These are phyloP conservation scores for Skeletonema menzelii DNA, from an alignment of 108 stramenopile species.

Conservation along the genomic window DNA sequence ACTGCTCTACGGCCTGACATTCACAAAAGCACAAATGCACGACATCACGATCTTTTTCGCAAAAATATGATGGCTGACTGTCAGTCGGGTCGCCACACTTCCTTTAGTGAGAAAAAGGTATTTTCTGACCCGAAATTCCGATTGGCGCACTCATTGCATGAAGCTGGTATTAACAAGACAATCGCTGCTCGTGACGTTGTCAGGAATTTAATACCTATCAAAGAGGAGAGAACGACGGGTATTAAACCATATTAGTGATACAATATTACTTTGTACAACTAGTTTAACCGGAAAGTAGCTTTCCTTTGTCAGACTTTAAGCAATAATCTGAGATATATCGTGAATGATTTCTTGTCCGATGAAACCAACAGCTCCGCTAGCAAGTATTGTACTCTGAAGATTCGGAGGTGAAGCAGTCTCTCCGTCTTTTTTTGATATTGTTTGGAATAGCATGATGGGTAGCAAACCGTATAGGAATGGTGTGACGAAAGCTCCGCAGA, in stretches of 20 bases:
- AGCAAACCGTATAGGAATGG: conserved; percentile 39
- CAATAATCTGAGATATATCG: neutral
- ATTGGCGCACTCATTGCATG: conserved; percentile 48
- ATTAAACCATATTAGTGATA: conserved; percentile 35
- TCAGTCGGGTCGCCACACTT: conserved; percentile 32
- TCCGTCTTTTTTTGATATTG: neutral
- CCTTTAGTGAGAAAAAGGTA: conserved; percentile 45
- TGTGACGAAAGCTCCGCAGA: conserved; percentile 33
- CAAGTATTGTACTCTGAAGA: neutral
- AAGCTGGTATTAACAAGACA: conserved; percentile 38
- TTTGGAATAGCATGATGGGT: conserved; percentile 24
- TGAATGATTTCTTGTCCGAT: neutral
- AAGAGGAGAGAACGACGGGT: conserved; percentile 40
- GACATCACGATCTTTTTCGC: conserved; percentile 41
- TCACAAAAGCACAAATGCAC: conserved; percentile 40
- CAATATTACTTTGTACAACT: neutral
- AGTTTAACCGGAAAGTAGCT: neutral
- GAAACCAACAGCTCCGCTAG: neutral
- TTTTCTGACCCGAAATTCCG: conserved; percentile 48
- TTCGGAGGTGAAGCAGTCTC: neutral
- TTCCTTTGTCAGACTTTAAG: neutral
- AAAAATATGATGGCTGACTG: conserved; percentile 35
- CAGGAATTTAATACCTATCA: conserved; percentile 27
- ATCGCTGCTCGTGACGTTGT: conserved; percentile 39
- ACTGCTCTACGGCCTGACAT: conserved; percentile 27